These are phyloP conservation scores for Cercophora newfieldiana DNA, from an alignment of 495 filamentous ascomycete genomes.

Conservation along the genomic window DNA sequence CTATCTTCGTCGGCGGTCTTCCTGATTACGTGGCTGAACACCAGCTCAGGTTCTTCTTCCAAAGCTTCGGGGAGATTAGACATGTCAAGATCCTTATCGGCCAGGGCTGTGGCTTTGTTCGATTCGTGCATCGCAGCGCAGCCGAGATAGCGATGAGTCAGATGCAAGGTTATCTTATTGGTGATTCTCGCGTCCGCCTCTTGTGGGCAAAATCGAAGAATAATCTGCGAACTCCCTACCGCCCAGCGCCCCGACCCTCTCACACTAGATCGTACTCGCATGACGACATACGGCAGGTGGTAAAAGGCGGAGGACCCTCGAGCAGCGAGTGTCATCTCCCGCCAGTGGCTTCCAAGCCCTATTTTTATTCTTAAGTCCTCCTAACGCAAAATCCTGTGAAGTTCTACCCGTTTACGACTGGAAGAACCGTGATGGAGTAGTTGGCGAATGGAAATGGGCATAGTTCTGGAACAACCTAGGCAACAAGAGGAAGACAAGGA, in stretches of 20 bases:
- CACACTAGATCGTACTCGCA: constrained; percentile 41
- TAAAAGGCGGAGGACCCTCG: constrained; percentile 1
- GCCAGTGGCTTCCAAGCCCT: not conserved
- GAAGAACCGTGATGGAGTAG: too few relatives aligned
- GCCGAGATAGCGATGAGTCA: constrained; percentile 99
- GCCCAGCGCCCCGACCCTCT: constrained; percentile 89
- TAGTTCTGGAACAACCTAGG: not conserved
- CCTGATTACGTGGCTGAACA: constrained; percentile 99
- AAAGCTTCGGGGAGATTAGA: constrained; percentile 98
- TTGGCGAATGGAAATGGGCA: not conserved
- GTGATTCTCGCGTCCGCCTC: constrained; percentile 95
- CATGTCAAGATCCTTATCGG: constrained; percentile 99
- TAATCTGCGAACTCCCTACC: constrained; percentile 99
- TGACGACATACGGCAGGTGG: constrained; percentile 4
- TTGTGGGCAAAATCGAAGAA: constrained; percentile 99
- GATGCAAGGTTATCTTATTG: constrained; percentile 99
- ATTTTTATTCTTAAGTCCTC: constrained; percentile 7
- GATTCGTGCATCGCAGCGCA: constrained; percentile 99
- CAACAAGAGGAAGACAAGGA: constrained; percentile 1
- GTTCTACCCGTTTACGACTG: not conserved
- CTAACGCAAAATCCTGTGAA: constrained; percentile 1
- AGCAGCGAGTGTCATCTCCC: not conserved
- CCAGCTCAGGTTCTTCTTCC: constrained; percentile 98
- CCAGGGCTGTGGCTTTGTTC: constrained; percentile 98
- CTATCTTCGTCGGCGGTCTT: constrained; percentile 96